phyloP scores from a whole-genome alignment of 495 filamentous ascomycete genomes.

The Letharia columbiana region DNA sequence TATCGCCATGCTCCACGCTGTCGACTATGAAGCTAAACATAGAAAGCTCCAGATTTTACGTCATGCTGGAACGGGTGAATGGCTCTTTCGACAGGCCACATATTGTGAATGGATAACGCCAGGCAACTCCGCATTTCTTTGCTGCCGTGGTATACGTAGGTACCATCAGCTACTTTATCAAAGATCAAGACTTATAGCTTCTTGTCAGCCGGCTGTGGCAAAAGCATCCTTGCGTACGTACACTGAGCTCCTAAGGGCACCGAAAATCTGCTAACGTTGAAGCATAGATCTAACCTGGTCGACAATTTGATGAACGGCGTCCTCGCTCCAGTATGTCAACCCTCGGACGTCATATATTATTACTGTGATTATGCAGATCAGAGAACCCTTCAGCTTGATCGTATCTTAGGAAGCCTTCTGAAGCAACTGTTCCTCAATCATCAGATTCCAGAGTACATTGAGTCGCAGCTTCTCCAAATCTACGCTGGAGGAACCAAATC shows the following conservation, averaged over 20 bases:
- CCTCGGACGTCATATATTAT: constrained; percentile 4
- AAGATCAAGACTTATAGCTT: neutral
- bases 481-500: neutral
- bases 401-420: constrained; percentile 10
- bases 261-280: neutral
- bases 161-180: no score
- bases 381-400: constrained; percentile 8
- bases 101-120: neutral
- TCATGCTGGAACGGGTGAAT: constrained; percentile 10
- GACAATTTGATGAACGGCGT: neutral
- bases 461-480: neutral
- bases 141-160: neutral
- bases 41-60: constrained; percentile 12
- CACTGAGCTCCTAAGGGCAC: no score
- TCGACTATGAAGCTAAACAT: constrained; percentile 13
- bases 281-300: neutral
- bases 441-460: neutral
- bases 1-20: constrained; percentile 7
- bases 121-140: neutral
- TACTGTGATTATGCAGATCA: constrained; percentile 18
- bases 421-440: neutral
- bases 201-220: neutral
- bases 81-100: constrained; percentile 3
- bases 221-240: neutral
- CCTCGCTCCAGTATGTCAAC: neutral